Evolutionary conservation across 2,329 filamentous ascomycete species (phyloP).

Genomic region (Ceratocystis destructans): DNA sequence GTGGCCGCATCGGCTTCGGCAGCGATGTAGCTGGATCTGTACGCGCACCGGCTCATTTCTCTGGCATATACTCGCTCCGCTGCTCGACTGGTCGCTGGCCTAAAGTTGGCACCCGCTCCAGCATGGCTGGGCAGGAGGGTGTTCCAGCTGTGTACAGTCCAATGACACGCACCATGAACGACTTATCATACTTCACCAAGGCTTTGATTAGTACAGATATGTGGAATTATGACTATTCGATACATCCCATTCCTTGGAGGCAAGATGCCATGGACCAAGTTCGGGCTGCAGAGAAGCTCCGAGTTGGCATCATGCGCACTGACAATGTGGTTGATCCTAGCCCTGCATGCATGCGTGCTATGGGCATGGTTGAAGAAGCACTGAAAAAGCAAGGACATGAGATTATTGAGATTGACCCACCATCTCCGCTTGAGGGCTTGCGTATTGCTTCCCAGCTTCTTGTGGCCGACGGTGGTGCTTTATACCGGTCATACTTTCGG

Average conservation of each 20-base stretch:
- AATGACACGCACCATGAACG: constrained; percentile 75
- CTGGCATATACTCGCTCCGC: constrained; percentile 72
- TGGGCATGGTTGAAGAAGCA: constrained; percentile 56
- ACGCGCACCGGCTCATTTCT: constrained; percentile 74
- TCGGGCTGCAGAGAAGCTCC: constrained; percentile 46
- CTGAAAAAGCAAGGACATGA: constrained; percentile 62
- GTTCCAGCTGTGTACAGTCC: constrained; percentile 81
- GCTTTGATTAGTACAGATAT: constrained; percentile 67
- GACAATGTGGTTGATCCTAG: constrained; percentile 76
- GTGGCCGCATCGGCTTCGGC: constrained; percentile 76
- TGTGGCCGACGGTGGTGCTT: constrained; percentile 70
- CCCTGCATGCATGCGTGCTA: constrained; percentile 66
- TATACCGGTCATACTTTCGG: constrained; percentile 63
- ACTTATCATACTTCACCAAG: constrained; percentile 72
- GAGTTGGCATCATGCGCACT: constrained; percentile 62
- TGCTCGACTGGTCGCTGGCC: constrained; percentile 88
- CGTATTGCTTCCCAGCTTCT: constrained; percentile 66
- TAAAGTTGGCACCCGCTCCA: constrained; percentile 68
- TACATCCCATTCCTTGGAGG: constrained; percentile 75
- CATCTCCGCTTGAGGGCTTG: constrained; percentile 61
- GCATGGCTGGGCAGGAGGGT: constrained; percentile 86
- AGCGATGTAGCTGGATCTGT: constrained; percentile 87
- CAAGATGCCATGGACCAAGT: constrained; percentile 45
- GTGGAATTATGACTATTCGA: constrained; percentile 77
- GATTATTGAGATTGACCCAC: constrained; percentile 49